Conservation (phyloP, 1,284 basidiomycete species). For the Jaminaea rosea region DNA sequence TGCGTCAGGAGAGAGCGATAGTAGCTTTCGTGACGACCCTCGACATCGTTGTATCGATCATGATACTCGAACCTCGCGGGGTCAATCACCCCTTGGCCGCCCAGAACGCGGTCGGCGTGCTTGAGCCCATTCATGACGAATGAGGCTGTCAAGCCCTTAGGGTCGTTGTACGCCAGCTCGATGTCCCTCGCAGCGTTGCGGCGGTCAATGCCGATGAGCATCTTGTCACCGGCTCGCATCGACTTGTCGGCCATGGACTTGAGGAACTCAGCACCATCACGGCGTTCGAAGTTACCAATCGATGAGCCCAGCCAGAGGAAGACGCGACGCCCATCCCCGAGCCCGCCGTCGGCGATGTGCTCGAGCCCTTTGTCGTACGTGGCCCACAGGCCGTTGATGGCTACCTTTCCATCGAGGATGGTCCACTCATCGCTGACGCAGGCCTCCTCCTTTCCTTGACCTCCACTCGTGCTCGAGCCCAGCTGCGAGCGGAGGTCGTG, state of each 20-base stretch:
- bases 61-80: conserved; percentile 73
- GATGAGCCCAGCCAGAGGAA: conserved; percentile 89
- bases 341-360: conserved; percentile 51
- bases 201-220: conserved; percentile 73
- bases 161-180: conserved; percentile 56
- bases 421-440: conserved; percentile 52
- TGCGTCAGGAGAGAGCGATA: conserved; percentile 64
- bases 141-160: conserved; percentile 60
- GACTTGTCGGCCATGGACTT: conserved; percentile 57
- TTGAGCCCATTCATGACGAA: conserved; percentile 89
- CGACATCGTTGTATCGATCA: conserved; percentile 61
- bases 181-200: conserved; percentile 62
- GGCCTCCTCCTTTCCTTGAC: conserved; percentile 45
- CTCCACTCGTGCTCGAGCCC: neutral
- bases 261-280: conserved; percentile 63
- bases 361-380: conserved; percentile 72
- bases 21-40: conserved; percentile 79
- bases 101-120: conserved; percentile 51
- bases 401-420: conserved; percentile 33
- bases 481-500: conserved; percentile 53
- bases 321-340: conserved; percentile 32
- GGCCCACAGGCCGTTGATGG: conserved; percentile 64
- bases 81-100: conserved; percentile 51
- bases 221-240: conserved; percentile 59
- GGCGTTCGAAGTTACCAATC: conserved; percentile 80